Evolutionary conservation across 2,329 filamentous ascomycete genomes (phyloP).

Genomic region (Pseudogymnoascus sp.): DNA sequence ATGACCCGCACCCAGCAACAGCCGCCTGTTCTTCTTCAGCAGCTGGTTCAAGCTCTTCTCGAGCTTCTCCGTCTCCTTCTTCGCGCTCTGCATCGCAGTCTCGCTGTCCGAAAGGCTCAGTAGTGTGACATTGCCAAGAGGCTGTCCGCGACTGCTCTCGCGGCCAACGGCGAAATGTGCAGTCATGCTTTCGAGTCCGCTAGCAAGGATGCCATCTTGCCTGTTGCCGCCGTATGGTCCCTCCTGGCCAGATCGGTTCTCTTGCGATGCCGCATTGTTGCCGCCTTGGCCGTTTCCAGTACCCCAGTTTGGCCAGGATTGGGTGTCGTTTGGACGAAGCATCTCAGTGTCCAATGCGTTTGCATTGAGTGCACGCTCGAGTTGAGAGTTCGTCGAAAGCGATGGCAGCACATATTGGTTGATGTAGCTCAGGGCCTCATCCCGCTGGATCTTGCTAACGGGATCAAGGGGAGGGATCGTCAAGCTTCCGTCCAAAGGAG

Average conservation of each 20-base stretch:
- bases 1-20: slow-evolving; percentile 37
- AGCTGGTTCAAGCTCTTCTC: slow-evolving; percentile 54
- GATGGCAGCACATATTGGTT: slow-evolving; percentile 58
- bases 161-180: slow-evolving; percentile 25
- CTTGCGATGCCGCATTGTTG: background rate
- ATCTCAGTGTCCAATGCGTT: slow-evolving; percentile 26
- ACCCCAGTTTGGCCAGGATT: slow-evolving; percentile 24
- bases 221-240: slow-evolving; percentile 14
- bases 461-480: slow-evolving; percentile 44
- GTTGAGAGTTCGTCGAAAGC: slow-evolving; percentile 27
- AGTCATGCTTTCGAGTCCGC: slow-evolving; percentile 26
- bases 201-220: slow-evolving; percentile 25
- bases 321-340: slow-evolving; percentile 20
- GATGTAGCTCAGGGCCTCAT: slow-evolving; percentile 59
- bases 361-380: slow-evolving; percentile 28
- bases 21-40: slow-evolving; percentile 50
- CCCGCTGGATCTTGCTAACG: slow-evolving; percentile 56
- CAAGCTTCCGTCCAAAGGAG: slow-evolving; percentile 28
- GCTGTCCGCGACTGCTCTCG: slow-evolving; percentile 23
- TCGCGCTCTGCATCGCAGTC: slow-evolving; percentile 39
- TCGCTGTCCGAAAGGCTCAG: slow-evolving; percentile 59
- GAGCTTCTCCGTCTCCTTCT: slow-evolving; percentile 52
- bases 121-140: slow-evolving; percentile 31
- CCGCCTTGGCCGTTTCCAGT: slow-evolving; percentile 14
- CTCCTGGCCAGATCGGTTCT: slow-evolving; percentile 14